Conservation (phyloP, 1,139 yeast species). For the Suhomyces atakaporum region DNA sequence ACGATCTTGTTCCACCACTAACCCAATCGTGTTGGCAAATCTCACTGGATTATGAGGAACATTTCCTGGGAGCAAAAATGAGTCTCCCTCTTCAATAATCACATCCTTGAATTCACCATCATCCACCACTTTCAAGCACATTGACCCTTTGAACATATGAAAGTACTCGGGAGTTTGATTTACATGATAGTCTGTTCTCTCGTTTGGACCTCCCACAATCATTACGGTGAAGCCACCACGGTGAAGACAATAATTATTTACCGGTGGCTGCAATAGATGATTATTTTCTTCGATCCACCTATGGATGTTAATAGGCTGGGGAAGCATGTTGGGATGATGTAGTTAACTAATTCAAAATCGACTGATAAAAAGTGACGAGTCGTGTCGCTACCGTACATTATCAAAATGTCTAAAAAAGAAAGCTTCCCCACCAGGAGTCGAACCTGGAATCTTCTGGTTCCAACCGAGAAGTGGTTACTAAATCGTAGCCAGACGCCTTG, state of each 20-base stretch:
- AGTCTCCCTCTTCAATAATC: conserved; percentile 79
- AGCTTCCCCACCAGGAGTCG: conserved; percentile 95
- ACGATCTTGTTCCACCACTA: conserved; percentile 93
- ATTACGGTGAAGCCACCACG: conserved; percentile 91
- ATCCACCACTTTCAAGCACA: conserved; percentile 86
- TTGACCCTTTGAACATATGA: conserved; percentile 80
- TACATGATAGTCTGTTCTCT: conserved; percentile 88
- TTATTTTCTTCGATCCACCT: conserved; percentile 81
- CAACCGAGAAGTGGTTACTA: conserved; percentile 48
- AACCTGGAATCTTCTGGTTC: conserved; percentile 93
- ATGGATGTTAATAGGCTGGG: conserved; percentile 70
- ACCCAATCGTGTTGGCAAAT: conserved; percentile 80
- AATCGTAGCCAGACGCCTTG: conserved; percentile 60
- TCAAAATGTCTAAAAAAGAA: conserved; percentile 27
- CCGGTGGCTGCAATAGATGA: conserved; percentile 83
- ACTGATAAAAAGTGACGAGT: conserved; percentile 2
- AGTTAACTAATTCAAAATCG: neutral
- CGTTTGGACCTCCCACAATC: conserved; percentile 96
- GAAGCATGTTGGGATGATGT: conserved; percentile 47
- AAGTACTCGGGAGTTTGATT: conserved; percentile 96
- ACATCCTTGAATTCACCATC: conserved; percentile 76
- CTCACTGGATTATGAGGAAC: conserved; percentile 91
- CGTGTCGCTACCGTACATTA: neutral
- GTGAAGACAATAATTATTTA: conserved; percentile 86
- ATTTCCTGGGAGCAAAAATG: conserved; percentile 80